Base-by-base conservation (phyloP, 148 eudicot genomes). In the Persicaria tinctoria region DNA sequence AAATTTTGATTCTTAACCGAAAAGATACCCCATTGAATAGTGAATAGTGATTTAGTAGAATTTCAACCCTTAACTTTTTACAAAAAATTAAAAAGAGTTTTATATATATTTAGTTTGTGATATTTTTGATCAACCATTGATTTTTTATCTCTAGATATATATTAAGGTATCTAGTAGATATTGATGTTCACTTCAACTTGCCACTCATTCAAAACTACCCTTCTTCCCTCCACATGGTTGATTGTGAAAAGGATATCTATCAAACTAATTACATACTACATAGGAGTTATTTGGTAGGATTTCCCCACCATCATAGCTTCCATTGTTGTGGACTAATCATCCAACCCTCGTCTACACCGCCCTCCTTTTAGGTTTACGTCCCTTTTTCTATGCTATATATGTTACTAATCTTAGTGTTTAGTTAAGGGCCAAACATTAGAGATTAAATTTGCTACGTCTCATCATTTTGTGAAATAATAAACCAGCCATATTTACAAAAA, bases 251-350 rank as follows among this genome's bases (percentile, higher is more conserved):
- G 41, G 41, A 32, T 32, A 12, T 14, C 18, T 66, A 60, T 66
- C 47, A 66, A 66, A 66, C 70, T 38, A n/a, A n/a, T n/a, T 44
- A 47, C 11, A 12, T 57, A 14, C 53, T 10, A 8, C 6, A 8
- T 12, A 38, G n/a, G 70, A 66, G 18, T 44, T 66, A 48, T 66
- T 57, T 66, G 70, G 70, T 66, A 41, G 17, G 70, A 41, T 64
- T 64, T 38, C 45, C 45, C 5, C 38, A 32, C 6, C 6, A 4
- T 47, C 1, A 12, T 6, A 44, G 23, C 4, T 17, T 18, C 64
- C 64, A 14, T 60, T 41, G 38, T 13, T 41, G 14, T 4, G 4
- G 17, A 66, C 70, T 66, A 66, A 66, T 66, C 70, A 66, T 66
- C 18, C 41, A 66, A 38, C 46, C 46, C 44, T 66, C 18, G 13